Conservation (phyloP, 371 early-diverging fungal genomes). For the Rhizopus sp. region DNA sequence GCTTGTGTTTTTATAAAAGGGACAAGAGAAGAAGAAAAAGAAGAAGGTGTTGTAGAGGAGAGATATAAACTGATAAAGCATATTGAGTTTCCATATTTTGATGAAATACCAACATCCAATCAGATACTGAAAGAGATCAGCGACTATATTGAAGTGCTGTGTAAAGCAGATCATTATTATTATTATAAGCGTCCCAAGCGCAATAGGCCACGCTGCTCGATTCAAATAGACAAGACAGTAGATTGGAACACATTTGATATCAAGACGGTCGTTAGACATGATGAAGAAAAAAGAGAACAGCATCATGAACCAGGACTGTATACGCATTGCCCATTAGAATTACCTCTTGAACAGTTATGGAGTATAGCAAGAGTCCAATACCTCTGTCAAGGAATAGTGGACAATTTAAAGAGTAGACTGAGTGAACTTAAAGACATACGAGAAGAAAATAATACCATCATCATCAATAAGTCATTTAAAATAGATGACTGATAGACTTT, state of each 20-base stretch:
- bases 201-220: background rate
- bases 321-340: background rate
- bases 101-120: slow-evolving; percentile 22
- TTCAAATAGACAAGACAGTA: background rate
- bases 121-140: slow-evolving; percentile 22
- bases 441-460: too few species aligned
- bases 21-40: background rate
- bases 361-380: background rate
- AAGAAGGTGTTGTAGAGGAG: background rate
- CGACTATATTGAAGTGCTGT: slow-evolving; percentile 21
- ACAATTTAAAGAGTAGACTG: too few species aligned
- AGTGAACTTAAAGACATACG: too few species aligned
- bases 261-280: background rate
- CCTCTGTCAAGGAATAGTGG: too few species aligned
- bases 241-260: slow-evolving; percentile 7
- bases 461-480: background rate
- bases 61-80: slow-evolving; percentile 31
- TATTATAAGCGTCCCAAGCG: background rate
- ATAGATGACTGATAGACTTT: background rate
- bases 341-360: slow-evolving; percentile 1
- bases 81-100: slow-evolving; percentile 41
- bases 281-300: background rate
- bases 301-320: background rate
- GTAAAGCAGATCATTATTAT: slow-evolving; percentile 22
- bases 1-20: slow-evolving; percentile 64